Base-by-base conservation (phyloP, 2,329 filamentous ascomycete species). In the Cercospora sojina region DNA sequence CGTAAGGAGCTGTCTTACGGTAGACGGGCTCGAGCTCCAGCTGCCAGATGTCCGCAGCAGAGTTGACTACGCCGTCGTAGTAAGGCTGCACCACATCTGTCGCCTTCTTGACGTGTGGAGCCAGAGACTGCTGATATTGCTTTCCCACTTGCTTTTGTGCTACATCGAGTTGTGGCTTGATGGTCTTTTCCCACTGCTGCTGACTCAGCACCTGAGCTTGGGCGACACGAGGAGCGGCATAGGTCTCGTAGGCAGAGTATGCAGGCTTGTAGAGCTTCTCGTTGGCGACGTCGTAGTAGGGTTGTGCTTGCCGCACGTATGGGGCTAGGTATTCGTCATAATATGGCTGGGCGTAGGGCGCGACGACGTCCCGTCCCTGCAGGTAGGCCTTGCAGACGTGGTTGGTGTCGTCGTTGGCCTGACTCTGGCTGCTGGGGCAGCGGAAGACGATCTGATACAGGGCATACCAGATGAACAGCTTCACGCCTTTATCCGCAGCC, bases 271-370 rank as follows among this genome's bases (percentile, higher is more conserved):
- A 86, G 58, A 96, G 82, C 51, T 84, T 79, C 58, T 84, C 81
- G 71, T 88, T 85, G 70, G 86, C 79, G 23, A 81, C 77, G 20
- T 85, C 80, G 63, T 85, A 79, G 79, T 98, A 97, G 0, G 94
- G 94, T 67, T 86, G 87, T 38, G 86, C 89, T 59, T 87, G 81
- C 41, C 93, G 86, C 68, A 97, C 87, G 76, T 97, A 95, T 2
- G 92, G 91, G 5, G 90, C 90, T 25, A 91, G 90, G 75, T 97
- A 96, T 65, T 86, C 79, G 71, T 94, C 83, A 79, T 97, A 98
- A 80, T 96, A 96, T 2, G 93, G 94, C 73, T 89, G 84, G 32
- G 96, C 75, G 77, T 94, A 90, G 3, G 95, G 95, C 27, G 87
- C 80, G 67, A 93, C 82, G 65, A 84, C 88, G 82, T 82, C 88